Evolutionary conservation across 306 rosid species (phyloP).

Genomic region (Cicer arietinum): DNA sequence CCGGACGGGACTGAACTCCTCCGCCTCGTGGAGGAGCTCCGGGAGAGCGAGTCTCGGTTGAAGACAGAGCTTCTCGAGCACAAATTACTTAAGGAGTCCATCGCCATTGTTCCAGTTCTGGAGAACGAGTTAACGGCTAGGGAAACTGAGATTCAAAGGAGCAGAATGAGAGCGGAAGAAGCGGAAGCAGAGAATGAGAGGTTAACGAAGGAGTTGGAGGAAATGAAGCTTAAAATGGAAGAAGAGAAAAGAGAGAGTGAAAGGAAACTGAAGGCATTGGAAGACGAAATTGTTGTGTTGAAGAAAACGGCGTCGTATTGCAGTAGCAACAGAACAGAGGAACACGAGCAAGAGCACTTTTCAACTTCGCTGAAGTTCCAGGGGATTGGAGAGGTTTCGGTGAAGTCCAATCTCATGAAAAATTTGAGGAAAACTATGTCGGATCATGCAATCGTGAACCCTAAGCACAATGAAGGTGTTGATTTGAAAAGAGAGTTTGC

Average conservation of each 20-base stretch:
- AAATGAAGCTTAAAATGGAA: constrained; percentile 46
- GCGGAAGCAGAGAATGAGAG: constrained; percentile 64
- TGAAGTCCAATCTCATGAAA: constrained; percentile 63
- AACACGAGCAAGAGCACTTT: constrained; percentile 50
- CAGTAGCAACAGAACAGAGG: constrained; percentile 37
- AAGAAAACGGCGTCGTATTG: constrained; percentile 59
- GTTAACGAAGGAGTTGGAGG: constrained; percentile 54
- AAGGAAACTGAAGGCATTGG: constrained; percentile 57
- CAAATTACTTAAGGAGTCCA: constrained; percentile 79
- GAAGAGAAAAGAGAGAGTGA: constrained; percentile 56
- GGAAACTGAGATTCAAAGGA: constrained; percentile 62
- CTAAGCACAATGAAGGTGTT: constrained; percentile 46
- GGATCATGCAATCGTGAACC: constrained; percentile 46
- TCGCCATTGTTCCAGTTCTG: constrained; percentile 77
- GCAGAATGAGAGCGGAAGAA: constrained; percentile 48
- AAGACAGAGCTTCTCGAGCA: constrained; percentile 88
- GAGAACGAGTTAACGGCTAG: constrained; percentile 69
- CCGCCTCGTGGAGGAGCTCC: constrained; percentile 83
- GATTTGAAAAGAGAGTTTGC: constrained; percentile 65
- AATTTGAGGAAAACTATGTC: constrained; percentile 60
- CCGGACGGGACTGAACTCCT: constrained; percentile 92
- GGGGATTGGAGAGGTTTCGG: constrained; percentile 63
- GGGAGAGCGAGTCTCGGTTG: constrained; percentile 88
- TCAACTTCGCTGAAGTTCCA: constrained; percentile 75
- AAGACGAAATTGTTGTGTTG: constrained; percentile 67